Percentiles rank a stretch among this genome's conserved stretches.
Evolutionary conservation across 2,329 filamentous ascomycete species (phyloP).

Genomic region (Gnomoniopsis sp.): DNA sequence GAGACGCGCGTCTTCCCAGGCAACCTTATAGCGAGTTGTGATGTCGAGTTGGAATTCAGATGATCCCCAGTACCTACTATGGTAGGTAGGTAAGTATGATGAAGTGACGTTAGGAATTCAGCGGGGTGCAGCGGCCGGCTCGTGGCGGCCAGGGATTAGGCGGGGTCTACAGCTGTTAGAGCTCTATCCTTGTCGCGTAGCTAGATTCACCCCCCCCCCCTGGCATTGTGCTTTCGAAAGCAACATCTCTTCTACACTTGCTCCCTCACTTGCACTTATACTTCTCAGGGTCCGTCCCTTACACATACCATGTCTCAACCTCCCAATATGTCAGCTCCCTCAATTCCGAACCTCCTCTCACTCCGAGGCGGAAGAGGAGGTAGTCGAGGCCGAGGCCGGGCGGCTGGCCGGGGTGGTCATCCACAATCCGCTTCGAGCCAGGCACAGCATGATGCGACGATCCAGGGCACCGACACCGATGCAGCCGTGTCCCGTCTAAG

Average conservation of each 20-base stretch:
- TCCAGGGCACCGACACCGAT: conserved; percentile 90
- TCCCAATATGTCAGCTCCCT: conserved; percentile 60
- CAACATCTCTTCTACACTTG: not conserved
- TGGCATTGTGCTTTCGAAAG: not conserved
- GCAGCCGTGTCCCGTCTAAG: conserved; percentile 86
- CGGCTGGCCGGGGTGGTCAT: conserved; percentile 21
- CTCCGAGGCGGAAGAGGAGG: conserved; percentile 46
- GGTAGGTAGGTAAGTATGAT: no score
- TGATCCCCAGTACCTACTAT: no score
- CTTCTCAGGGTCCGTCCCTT: not conserved
- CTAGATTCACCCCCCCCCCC: not conserved
- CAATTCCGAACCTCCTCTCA: conserved; percentile 76
- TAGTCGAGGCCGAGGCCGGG: conserved; percentile 23
- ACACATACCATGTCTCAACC: conserved; percentile 18
- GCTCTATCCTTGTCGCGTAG: not conserved
- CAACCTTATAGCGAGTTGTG: not conserved
- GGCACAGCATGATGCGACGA: conserved; percentile 62
- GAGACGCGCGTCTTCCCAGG: not conserved
- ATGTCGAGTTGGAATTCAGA: not conserved
- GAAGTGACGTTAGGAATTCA: conserved; percentile 4
- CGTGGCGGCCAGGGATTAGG: not conserved
- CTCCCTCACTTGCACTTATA: not conserved
- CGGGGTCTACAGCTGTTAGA: conserved; percentile 5
- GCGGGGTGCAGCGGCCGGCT: conserved; percentile 1
- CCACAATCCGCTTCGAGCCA: conserved; percentile 23